Evolutionary conservation across 2,329 filamentous ascomycete species (phyloP).

Genomic region (Scedosporium aurantiacum): DNA sequence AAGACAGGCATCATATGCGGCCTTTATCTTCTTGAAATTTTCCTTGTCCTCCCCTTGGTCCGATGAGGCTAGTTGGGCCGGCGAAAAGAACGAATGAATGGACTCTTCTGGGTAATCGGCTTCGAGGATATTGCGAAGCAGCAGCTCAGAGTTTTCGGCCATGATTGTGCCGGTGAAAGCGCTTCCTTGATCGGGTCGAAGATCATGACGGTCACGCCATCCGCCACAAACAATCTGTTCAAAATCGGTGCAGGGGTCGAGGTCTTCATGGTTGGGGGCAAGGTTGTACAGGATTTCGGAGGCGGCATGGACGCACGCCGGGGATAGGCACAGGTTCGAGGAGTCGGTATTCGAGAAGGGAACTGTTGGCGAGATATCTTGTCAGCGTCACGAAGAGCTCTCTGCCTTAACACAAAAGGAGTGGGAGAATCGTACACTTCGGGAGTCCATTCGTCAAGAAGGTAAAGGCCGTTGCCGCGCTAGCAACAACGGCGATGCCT

Average conservation of each 20-base stretch:
- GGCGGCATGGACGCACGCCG: slow-evolving; percentile 20
- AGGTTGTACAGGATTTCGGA: slow-evolving; percentile 19
- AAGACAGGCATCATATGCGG: slow-evolving; percentile 55
- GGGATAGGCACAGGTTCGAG: slow-evolving; percentile 14
- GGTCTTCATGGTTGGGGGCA: slow-evolving; percentile 37
- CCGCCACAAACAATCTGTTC: slow-evolving; percentile 58
- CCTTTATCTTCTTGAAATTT: slow-evolving; percentile 57
- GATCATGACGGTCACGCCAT: slow-evolving; percentile 52
- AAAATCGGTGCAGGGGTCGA: slow-evolving; percentile 61
- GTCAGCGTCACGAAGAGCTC: background rate
- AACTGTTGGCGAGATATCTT: background rate
- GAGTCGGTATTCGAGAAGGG: background rate
- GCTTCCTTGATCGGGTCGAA: slow-evolving; percentile 51
- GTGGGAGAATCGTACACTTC: background rate
- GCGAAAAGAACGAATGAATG: background rate
- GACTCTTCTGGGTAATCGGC: slow-evolving; percentile 37
- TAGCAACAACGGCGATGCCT: background rate
- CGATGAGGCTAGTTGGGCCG: background rate
- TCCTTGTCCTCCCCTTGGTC: slow-evolving; percentile 35
- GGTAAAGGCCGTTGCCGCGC: background rate
- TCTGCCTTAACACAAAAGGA: background rate
- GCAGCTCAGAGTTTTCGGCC: slow-evolving; percentile 45
- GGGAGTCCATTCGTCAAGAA: background rate
- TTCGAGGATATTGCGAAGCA: slow-evolving; percentile 53
- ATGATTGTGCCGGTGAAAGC: slow-evolving; percentile 51